Evolutionary conservation across 441 rosid species (phyloP), one percentile per base, ranked within the genome.

Genomic region (Pelargonium australe): DNA sequence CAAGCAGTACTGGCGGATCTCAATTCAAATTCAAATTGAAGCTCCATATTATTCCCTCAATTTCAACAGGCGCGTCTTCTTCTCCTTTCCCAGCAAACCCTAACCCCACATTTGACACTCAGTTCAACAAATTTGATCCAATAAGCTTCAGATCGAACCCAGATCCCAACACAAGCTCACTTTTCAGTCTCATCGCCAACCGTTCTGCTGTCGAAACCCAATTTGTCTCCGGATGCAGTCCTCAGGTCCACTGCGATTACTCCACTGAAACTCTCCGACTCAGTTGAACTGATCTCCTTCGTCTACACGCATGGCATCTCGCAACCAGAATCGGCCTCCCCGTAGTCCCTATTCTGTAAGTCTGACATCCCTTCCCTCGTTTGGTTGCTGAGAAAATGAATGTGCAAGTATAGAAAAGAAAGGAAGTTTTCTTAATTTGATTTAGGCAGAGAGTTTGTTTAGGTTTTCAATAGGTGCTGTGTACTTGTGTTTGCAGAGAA

Each of bases 271-370:
- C 20, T 51, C 58, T 51, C 58, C 17, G 58, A 13, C 58, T 13
- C 17, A 51, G 19, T n/a, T 51, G 58, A 51, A 51, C 20, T 51
- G 58, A 5, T 51, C 17, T 51, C 58, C 17, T 3, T 14, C 17
- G 58, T 7, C 58, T 49, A 58, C 41, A 13, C 47, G 62, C 51
- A 91, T 91, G 97, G 70, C 96, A 13, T 80, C 90, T 9, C 90
- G 99, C 58, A 86, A 83, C 67, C 97, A 94, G 84, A 94, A 89
- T 68, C 78, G 90, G 66, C 83, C 89, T 60, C 99, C 99, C 8
- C 96, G 90, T 17, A 91, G 89, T 63, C 92, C 96, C 13, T 73
- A 75, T 14, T 5, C 77, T 16, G 96, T 90, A 85, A 83, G 82
- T n/a, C 58, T 7, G 19, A 10, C 10, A 1, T 25, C 19, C 34